phyloP scores from a whole-genome alignment of 495 filamentous ascomycete genomes.

The Penicillium turbatum region DNA sequence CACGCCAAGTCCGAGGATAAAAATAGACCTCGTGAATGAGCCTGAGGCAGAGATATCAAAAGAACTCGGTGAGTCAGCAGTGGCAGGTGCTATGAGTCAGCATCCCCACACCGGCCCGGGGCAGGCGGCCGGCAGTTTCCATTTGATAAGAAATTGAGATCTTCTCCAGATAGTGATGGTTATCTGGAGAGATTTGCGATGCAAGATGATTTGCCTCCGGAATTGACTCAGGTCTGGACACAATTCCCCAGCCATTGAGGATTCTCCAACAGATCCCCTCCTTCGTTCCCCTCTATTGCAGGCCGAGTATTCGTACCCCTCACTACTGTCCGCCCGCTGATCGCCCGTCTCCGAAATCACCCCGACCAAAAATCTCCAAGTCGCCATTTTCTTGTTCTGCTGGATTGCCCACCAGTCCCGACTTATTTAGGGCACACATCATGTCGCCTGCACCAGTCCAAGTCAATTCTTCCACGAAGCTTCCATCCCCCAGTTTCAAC shows the following conservation, averaged over 20 bases:
- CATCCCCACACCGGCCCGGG: constrained; percentile 1
- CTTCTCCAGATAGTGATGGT: constrained; percentile 1
- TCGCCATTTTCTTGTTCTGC: constrained; percentile 10
- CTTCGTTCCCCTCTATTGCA: constrained; percentile 5
- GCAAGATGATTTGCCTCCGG: neutral
- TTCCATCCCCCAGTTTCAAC: constrained; percentile 41
- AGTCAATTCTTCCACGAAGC: constrained; percentile 34
- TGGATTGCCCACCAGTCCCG: neutral
- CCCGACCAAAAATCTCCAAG: constrained; percentile 19
- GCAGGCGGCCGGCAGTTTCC: neutral
- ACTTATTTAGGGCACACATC: constrained; percentile 21
- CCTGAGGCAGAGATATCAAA: neutral
- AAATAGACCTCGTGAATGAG: neutral
- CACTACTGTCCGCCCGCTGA: constrained; percentile 19
- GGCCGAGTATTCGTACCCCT: constrained; percentile 25
- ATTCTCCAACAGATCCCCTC: neutral
- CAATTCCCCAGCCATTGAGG: neutral
- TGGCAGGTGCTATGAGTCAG: neutral
- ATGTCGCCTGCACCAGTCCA: constrained; percentile 37
- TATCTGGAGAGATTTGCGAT: neutral
- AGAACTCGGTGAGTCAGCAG: neutral
- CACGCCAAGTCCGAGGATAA: constrained; percentile 1
- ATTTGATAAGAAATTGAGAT: constrained; percentile 8
- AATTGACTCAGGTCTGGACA: neutral
- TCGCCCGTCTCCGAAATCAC: constrained; percentile 29